Base-by-base conservation (phyloP, 441 rosid genomes). In the Rhodomyrtus psidioides region DNA sequence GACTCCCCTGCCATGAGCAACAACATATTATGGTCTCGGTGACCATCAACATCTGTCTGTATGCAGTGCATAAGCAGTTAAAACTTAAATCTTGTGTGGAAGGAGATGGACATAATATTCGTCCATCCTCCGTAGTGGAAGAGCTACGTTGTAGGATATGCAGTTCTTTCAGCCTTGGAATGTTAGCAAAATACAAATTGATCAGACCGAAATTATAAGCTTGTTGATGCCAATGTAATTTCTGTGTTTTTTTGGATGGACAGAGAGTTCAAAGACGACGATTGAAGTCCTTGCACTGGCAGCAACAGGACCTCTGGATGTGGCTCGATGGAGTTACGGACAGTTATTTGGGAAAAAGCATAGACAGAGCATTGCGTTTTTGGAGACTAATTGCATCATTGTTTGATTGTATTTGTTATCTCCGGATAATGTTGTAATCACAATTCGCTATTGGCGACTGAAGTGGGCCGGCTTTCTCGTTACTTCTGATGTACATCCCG, bases 241-340 rank as follows among this genome's bases (percentile, higher is more conserved):
- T 23, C 56, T 15, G 12, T 85, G n/a, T 9, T 24, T 8, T 88
- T 86, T 34, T 85, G 82, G 83, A 81, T 86, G 81, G 39, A 70
- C 98, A 96, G 98, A 90, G 99, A 97, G 90, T 97, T 97, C 92
- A 97, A 97, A 89, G 99, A 97, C 65, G 98, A 97, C 59, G 99
- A 97, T 89, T 97, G 94, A 92, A 86, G 83, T 84, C 59, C 28
- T 16, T 70, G 46, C 81, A 58, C 10, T 30, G 26, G 84, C 84
- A 70, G 84, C 60, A 26, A 24, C 39, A 42, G 88, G 86, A 79
- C 81, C 60, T 85, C 86, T 89, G 88, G 81, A 83, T 15, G 76
- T 12, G n/a, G 13, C 75, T 56, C 24, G 3, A 51, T 21, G 86
- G 85, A 39, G 84, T 76, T 24, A 39, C 51, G 51, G 14, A 2